phyloP scores from a whole-genome alignment of 805 yeast genomes.

The Grigorovia transvaalensis region DNA sequence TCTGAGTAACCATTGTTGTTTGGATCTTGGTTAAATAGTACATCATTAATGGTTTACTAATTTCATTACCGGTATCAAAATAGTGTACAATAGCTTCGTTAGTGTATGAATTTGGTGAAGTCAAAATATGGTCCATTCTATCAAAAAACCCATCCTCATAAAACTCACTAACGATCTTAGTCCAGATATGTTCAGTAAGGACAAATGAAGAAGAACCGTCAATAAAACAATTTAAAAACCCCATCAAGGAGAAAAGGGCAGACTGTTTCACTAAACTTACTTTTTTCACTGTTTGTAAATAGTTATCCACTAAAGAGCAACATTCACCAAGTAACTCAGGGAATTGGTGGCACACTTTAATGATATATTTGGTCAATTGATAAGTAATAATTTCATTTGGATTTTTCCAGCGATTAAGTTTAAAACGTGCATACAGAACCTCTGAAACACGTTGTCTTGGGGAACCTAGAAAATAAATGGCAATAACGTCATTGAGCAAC shows the following conservation, averaged over 20 bases:
- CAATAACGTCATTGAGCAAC: conserved; percentile 33
- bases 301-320: conserved; percentile 15
- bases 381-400: conserved; percentile 34
- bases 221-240: conserved; percentile 29
- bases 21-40: conserved; percentile 18
- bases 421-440: conserved; percentile 23
- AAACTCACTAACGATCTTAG: conserved; percentile 7
- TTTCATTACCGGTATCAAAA: conserved; percentile 21
- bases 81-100: conserved; percentile 25
- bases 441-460: conserved; percentile 41
- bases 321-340: conserved; percentile 19
- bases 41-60: conserved; percentile 18
- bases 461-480: conserved; percentile 40
- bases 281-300: conserved; percentile 13
- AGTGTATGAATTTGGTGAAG: conserved; percentile 11
- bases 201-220: conserved; percentile 8
- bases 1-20: conserved; percentile 8
- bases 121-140: conserved; percentile 11
- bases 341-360: conserved; percentile 19
- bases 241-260: conserved; percentile 29
- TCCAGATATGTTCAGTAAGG: conserved; percentile 13
- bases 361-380: conserved; percentile 26
- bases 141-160: conserved; percentile 11
- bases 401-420: conserved; percentile 26
- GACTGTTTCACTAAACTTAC: conserved; percentile 8